A percentile compares a stretch with the other conserved stretches of the same genome.
Conservation (phyloP, 768 basidiomycete species). For the Floccularia luteovirens region DNA sequence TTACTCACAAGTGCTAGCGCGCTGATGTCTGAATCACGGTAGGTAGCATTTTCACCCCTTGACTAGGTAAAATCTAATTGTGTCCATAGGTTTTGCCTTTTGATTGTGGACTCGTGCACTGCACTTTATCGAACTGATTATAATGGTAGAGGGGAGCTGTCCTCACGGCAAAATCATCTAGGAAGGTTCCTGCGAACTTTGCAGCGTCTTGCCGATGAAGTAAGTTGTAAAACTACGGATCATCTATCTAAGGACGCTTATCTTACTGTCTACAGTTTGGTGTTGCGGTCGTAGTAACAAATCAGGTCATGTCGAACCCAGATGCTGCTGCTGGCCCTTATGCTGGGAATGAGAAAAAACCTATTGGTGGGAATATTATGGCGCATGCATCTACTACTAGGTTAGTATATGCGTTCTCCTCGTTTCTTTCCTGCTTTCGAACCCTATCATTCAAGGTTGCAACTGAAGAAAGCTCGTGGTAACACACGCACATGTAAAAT, state of each 20-base stretch:
- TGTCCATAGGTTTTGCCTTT: slow-evolving; percentile 75
- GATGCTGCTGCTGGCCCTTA: slow-evolving; percentile 90
- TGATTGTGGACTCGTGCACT: slow-evolving; percentile 96
- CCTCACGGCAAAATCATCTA: slow-evolving; percentile 90
- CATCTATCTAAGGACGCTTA: slow-evolving; percentile 8
- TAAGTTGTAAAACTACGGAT: slow-evolving; percentile 20
- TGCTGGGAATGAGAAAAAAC: slow-evolving; percentile 91
- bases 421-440: slow-evolving; percentile 4
- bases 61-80: slow-evolving; percentile 7
- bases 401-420: slow-evolving; percentile 27
- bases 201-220: slow-evolving; percentile 94
- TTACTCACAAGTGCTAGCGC: slow-evolving; percentile 89
- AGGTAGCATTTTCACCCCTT: slow-evolving; percentile 9
- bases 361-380: slow-evolving; percentile 98
- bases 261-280: slow-evolving; percentile 60
- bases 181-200: slow-evolving; percentile 93
- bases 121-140: slow-evolving; percentile 95
- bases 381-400: slow-evolving; percentile 98
- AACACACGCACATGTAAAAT: slow-evolving; percentile 94
- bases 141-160: slow-evolving; percentile 90
- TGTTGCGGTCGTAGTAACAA: slow-evolving; percentile 94
- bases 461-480: slow-evolving; percentile 88
- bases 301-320: slow-evolving; percentile 99
- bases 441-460: slow-evolving; percentile 43
- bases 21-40: slow-evolving; percentile 99